Percentiles rank a stretch among this genome's conserved stretches.
These are phyloP conservation scores for Gossypium herbaceum DNA, from an alignment of 345 rosid genomes.

Conservation along the genomic window DNA sequence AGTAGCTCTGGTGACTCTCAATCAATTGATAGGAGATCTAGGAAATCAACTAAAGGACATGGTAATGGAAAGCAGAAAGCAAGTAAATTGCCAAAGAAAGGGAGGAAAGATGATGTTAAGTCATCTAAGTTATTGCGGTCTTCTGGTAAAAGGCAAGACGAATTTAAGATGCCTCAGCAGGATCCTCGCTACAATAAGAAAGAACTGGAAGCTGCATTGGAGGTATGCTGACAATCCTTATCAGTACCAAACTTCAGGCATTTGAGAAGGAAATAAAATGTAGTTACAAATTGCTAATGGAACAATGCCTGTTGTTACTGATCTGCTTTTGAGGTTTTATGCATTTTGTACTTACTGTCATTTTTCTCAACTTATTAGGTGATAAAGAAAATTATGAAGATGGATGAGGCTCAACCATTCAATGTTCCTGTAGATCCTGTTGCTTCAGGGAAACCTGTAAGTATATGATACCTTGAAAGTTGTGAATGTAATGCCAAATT, in stretches of 20 bases:
- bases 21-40: not conserved
- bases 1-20: conserved; percentile 13
- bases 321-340: not conserved
- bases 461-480: not conserved
- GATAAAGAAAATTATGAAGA: conserved; percentile 43
- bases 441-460: conserved; percentile 20
- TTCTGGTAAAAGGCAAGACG: conserved; percentile 20
- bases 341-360: not conserved
- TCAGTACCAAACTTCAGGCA: not conserved
- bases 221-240: conserved; percentile 19
- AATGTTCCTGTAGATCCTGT: conserved; percentile 25
- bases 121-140: conserved; percentile 19
- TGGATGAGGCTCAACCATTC: conserved; percentile 46
- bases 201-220: conserved; percentile 38
- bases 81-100: conserved; percentile 7
- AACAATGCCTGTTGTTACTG: not conserved
- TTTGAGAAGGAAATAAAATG: conserved; percentile 3
- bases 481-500: not conserved
- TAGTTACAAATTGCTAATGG: not conserved
- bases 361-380: conserved; percentile 24
- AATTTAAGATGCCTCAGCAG: conserved; percentile 22
- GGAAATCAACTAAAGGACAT: not conserved
- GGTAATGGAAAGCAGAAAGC: not conserved
- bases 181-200: conserved; percentile 29
- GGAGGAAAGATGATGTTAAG: conserved; percentile 2